A percentile compares a stretch with the other conserved stretches of the same genome.
Evolutionary conservation across 108 stramenopile species (phyloP).

Genomic region (Fragilaria crotonensis): DNA sequence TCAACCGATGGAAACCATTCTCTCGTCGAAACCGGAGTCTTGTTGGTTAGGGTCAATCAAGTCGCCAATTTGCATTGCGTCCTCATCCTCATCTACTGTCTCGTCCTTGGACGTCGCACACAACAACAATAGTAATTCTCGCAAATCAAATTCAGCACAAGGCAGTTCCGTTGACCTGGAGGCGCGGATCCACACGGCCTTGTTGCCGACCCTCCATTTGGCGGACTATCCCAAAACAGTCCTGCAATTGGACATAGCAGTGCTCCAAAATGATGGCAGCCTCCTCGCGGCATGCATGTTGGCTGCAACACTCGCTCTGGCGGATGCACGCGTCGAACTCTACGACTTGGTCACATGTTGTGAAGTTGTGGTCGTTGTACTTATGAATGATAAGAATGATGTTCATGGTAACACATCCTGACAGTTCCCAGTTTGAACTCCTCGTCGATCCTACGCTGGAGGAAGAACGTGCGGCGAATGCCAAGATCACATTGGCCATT

Average conservation of each 20-base stretch:
- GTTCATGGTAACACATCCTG: too few species aligned
- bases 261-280: constrained; percentile 77
- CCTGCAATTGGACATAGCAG: constrained; percentile 47
- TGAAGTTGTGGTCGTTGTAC: constrained; percentile 38
- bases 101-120: too few species aligned
- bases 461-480: constrained; percentile 43
- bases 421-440: too few species aligned
- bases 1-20: neutral
- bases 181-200: constrained; percentile 34
- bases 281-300: constrained; percentile 55
- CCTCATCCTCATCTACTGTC: too few species aligned
- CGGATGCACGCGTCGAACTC: constrained; percentile 60
- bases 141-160: too few species aligned
- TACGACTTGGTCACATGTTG: constrained; percentile 59
- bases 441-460: constrained; percentile 64
- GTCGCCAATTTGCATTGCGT: too few species aligned
- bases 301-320: constrained; percentile 65
- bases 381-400: constrained; percentile 4
- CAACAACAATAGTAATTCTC: too few species aligned
- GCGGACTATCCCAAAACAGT: constrained; percentile 44
- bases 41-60: neutral
- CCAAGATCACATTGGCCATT: constrained; percentile 56
- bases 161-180: constrained; percentile 37
- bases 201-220: constrained; percentile 40
- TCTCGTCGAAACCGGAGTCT: neutral